Percentiles rank a stretch among this genome's conserved stretches.
Conservation (phyloP, 2,329 filamentous ascomycete species). For the Exophiala phaeomuriformis region DNA sequence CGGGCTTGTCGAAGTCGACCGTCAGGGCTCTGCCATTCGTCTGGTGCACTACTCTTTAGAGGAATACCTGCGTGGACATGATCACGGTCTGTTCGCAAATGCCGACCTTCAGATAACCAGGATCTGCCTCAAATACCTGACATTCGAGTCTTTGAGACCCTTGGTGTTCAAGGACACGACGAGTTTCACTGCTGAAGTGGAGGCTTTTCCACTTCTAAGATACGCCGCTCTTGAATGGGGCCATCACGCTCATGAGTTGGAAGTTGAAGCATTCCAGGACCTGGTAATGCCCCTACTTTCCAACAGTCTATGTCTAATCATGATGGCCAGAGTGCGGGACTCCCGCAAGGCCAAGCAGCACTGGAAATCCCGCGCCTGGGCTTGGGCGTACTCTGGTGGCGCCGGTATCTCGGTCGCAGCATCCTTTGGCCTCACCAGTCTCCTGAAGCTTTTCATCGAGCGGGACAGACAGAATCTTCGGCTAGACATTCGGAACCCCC, state of each 20-base stretch:
- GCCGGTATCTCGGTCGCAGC: constrained; percentile 22
- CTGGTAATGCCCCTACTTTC: constrained; percentile 16
- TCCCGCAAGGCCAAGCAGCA: constrained; percentile 9
- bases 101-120: constrained; percentile 28
- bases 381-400: constrained; percentile 18
- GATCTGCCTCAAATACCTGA: constrained; percentile 23
- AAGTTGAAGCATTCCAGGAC: constrained; percentile 10
- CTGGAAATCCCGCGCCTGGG: constrained; percentile 19
- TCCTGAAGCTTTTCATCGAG: constrained; percentile 18
- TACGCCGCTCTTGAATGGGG: constrained; percentile 25
- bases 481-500: constrained; percentile 29
- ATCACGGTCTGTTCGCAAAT: constrained; percentile 30
- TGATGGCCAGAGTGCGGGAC: constrained; percentile 20
- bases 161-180: constrained; percentile 11
- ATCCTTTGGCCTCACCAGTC: constrained; percentile 20
- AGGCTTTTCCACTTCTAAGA: constrained; percentile 18
- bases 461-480: constrained; percentile 4
- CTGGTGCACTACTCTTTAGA: constrained; percentile 33
- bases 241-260: constrained; percentile 13
- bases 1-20: constrained; percentile 33
- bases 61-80: constrained; percentile 30
- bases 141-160: constrained; percentile 9
- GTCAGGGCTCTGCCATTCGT: constrained; percentile 29
- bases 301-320: constrained; percentile 13
- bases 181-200: constrained; percentile 10